Conservation (phyloP, 164 flowering plant species). For the Magnolia sinica region DNA sequence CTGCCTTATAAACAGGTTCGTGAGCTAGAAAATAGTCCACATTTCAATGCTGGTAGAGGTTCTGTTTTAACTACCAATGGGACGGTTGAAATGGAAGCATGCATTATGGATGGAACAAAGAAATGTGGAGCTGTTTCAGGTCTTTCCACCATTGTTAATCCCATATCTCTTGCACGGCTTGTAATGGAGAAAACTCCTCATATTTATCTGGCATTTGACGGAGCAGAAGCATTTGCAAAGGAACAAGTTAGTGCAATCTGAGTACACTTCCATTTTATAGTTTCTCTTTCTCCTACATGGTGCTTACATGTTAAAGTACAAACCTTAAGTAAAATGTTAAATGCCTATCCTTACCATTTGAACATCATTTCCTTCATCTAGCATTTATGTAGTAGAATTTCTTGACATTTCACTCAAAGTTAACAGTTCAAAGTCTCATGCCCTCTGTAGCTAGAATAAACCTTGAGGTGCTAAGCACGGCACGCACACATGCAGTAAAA, state of each 20-base stretch:
- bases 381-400: not conserved
- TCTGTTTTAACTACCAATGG: conserved; percentile 78
- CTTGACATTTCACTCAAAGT: not conserved
- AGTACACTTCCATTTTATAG: not conserved
- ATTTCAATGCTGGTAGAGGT: conserved; percentile 89
- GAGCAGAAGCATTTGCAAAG: conserved; percentile 94
- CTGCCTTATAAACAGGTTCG: conserved; percentile 52
- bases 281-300: too few relatives aligned
- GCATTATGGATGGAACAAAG: conserved; percentile 96
- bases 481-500: too few relatives aligned
- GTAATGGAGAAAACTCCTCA: conserved; percentile 99
- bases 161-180: conserved; percentile 79
- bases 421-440: not conserved
- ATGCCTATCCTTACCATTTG: not conserved
- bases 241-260: conserved; percentile 59
- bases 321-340: not conserved
- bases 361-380: not conserved
- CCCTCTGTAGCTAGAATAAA: not conserved
- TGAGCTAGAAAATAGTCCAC: conserved; percentile 78
- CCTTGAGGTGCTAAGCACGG: too few relatives aligned
- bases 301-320: too few relatives aligned
- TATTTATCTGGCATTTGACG: conserved; percentile 90
- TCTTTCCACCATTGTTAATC: conserved; percentile 75
- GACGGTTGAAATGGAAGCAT: conserved; percentile 96
- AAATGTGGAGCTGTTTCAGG: conserved; percentile 96